phyloP scores from a whole-genome alignment of 1,284 basidiomycete genomes.

The Porogramme epimiltina region DNA sequence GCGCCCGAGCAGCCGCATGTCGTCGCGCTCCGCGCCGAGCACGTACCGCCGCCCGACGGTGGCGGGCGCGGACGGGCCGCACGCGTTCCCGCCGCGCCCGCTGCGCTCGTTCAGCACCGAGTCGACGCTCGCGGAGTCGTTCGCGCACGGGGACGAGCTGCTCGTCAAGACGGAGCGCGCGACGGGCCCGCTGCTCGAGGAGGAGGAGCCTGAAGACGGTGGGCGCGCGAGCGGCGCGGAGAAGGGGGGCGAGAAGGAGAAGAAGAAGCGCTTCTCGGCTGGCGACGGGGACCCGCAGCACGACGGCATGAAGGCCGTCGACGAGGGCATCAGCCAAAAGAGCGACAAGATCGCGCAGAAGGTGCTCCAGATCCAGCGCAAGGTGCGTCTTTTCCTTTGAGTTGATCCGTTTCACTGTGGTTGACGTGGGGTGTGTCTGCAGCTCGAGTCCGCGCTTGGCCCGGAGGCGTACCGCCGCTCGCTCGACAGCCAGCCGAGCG shows the following conservation, averaged over 20 bases:
- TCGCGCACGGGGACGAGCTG: conserved; percentile 31
- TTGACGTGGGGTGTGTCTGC: conserved; percentile 6
- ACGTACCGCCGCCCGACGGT: conserved; percentile 58
- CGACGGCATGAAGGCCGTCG: conserved; percentile 80
- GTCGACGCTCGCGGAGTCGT: conserved; percentile 71
- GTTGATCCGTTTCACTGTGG: conserved; percentile 10
- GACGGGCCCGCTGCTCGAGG: conserved; percentile 53
- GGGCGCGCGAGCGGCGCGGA: too few relatives aligned
- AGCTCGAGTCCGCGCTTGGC: conserved; percentile 75
- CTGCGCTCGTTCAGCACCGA: conserved; percentile 73
- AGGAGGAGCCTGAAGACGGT: conserved; percentile 13
- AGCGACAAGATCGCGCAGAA: conserved; percentile 85
- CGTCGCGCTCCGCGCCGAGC: conserved; percentile 42
- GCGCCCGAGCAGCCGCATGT: conserved; percentile 46
- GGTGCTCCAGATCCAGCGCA: conserved; percentile 80
- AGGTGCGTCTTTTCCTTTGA: conserved; percentile 47
- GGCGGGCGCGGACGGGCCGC: conserved; percentile 31
- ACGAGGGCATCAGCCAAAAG: conserved; percentile 79
- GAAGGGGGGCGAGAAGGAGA: conserved; percentile 37
- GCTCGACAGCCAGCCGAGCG: conserved; percentile 43
- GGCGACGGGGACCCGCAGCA: conserved; percentile 59
- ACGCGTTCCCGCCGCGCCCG: conserved; percentile 20
- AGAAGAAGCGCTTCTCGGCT: conserved; percentile 76
- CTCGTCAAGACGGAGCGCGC: conserved; percentile 43
- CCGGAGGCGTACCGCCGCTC: conserved; percentile 52